A percentile compares a stretch with the other conserved stretches of the same genome.
phyloP scores from a whole-genome alignment of 805 yeast genomes.

The Candida berthetii region DNA sequence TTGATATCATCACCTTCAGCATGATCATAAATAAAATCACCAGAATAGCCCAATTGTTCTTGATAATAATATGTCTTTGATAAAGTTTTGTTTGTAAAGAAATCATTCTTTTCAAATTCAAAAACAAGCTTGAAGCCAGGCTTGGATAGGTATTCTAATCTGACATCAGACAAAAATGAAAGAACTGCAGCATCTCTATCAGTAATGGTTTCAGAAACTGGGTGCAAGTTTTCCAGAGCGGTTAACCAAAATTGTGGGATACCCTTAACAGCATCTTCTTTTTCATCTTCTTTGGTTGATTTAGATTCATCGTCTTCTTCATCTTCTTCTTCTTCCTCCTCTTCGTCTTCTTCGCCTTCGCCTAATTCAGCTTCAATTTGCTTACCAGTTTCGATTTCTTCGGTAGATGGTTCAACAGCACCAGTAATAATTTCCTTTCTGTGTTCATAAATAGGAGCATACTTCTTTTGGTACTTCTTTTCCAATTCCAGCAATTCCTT shows the following conservation, averaged over 20 bases:
- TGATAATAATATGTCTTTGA: conserved; percentile 90
- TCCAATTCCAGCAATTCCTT: conserved; percentile 83
- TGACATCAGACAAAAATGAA: conserved; percentile 58
- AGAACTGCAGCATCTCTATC: conserved; percentile 89
- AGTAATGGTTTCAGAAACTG: conserved; percentile 77
- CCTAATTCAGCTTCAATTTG: conserved; percentile 53
- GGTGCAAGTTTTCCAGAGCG: conserved; percentile 80
- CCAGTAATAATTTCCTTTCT: conserved; percentile 75
- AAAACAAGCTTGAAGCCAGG: conserved; percentile 90
- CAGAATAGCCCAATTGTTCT: conserved; percentile 88
- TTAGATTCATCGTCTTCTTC: conserved; percentile 35
- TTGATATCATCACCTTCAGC: conserved; percentile 86
- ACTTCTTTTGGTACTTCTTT: conserved; percentile 65
- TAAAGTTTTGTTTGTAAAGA: conserved; percentile 65
- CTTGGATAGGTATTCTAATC: conserved; percentile 68
- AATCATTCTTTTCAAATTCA: conserved; percentile 71
- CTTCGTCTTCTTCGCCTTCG: conserved; percentile 34
- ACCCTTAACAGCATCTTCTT: conserved; percentile 48
- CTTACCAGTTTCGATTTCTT: conserved; percentile 76
- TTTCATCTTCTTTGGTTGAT: conserved; percentile 39
- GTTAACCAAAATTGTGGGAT: conserved; percentile 97
- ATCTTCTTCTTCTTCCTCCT: conserved; percentile 35
- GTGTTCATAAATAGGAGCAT: conserved; percentile 68
- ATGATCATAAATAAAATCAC: conserved; percentile 95
- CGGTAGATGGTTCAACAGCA: conserved; percentile 65